phyloP scores from a whole-genome alignment of 2,329 filamentous ascomycete genomes.

The Cordyceps farinosa region DNA sequence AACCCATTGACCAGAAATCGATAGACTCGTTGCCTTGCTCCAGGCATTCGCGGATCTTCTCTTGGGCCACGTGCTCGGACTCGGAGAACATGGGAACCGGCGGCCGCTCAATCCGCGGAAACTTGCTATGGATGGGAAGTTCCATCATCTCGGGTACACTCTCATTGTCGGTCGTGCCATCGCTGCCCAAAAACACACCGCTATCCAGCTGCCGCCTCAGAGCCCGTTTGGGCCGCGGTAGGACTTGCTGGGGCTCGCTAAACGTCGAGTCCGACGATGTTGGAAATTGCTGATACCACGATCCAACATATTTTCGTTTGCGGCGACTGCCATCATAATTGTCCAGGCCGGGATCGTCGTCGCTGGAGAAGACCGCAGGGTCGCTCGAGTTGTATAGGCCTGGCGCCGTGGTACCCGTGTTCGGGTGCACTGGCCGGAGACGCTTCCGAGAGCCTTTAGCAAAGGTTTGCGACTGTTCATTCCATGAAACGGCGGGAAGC shows the following conservation, averaged over 20 bases:
- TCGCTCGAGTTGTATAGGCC: constrained; percentile 58
- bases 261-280: constrained; percentile 47
- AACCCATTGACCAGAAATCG: constrained; percentile 56
- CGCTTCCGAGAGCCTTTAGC: constrained; percentile 40
- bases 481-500: constrained; percentile 37
- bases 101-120: constrained; percentile 37
- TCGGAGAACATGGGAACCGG: constrained; percentile 31
- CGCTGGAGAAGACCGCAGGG: constrained; percentile 67
- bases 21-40: constrained; percentile 58
- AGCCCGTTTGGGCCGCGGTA: constrained; percentile 45
- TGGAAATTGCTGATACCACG: constrained; percentile 64
- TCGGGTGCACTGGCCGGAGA: constrained; percentile 31
- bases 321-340: constrained; percentile 57
- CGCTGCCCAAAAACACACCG: constrained; percentile 65
- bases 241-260: constrained; percentile 32
- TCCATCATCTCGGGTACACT: constrained; percentile 30
- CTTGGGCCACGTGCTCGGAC: constrained; percentile 43
- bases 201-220: constrained; percentile 63
- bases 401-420: constrained; percentile 13
- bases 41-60: constrained; percentile 49
- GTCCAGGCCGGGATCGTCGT: constrained; percentile 64
- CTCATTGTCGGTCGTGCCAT: constrained; percentile 46
- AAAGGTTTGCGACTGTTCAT: constrained; percentile 38
- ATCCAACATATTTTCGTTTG: constrained; percentile 62
- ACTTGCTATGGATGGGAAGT: constrained; percentile 31